Evolutionary conservation across 2,329 filamentous ascomycete species (phyloP), one percentile per base, ranked within the genome.

Genomic region (Domatiomyces catenatus): DNA sequence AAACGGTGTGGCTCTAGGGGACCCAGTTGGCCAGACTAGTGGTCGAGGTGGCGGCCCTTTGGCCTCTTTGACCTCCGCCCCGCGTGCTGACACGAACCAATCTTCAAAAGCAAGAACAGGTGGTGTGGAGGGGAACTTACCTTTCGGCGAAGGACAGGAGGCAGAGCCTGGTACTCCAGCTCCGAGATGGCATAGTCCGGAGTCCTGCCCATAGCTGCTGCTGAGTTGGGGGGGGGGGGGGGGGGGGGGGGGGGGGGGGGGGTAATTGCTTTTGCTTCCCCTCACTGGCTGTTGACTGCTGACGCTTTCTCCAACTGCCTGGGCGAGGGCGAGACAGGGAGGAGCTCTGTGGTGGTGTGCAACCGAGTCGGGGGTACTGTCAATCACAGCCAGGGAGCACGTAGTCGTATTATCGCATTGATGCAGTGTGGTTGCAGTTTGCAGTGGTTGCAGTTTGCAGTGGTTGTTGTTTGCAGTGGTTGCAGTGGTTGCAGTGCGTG

Each of bases 121-220:
- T 24, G 3, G 22, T 3, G 22, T 54, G 48, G 48, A 50, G 32
- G 47, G 39, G 39, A 39, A 68, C 75, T 69, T 66, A 79, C 76
- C 68, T 79, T 79, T 64, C 75, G 69, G 59, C 74, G 69, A 49
- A 79, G 69, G 15, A 74, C 74, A 20, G 72, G 72, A 18, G 76
- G 76, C 8, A 79, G 65, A 42, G 71, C 69, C 56, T 76, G 72
- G 52, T 76, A 76, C 48, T 71, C 69, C 43, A 52, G 22, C 44
- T 52, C 50, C 28, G 53, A 42, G 18, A 47, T 47, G 18, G 18
- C 19, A n/a, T 45, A 26, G 2, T 20, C 22, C 4, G 43, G 10
- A 20, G 43, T 45, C 43, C 43, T 45, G 12, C 19, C 19, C 43
- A 45, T 45, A 5, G 8, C n/a, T 3, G 43, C 43, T 17, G 43